Conservation (phyloP, 2,329 filamentous ascomycete species). For the Emericellopsis atlantica region DNA sequence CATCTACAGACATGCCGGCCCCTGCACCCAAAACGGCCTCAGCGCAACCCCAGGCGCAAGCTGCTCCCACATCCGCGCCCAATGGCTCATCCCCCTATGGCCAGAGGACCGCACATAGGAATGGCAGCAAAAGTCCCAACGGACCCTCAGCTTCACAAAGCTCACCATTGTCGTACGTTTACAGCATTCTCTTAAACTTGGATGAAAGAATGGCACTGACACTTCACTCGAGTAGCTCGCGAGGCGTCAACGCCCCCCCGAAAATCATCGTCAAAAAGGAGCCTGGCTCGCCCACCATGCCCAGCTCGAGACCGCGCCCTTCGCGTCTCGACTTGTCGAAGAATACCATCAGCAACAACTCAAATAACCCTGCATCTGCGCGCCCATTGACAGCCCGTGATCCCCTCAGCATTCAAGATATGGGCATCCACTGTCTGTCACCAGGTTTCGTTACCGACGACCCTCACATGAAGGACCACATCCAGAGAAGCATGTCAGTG, state of each 20-base stretch:
- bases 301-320: constrained; percentile 60
- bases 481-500: constrained; percentile 87
- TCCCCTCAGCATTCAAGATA: constrained; percentile 73
- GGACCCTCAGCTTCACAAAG: constrained; percentile 26
- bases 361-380: constrained; percentile 44
- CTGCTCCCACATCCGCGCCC: constrained; percentile 18
- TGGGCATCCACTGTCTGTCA: constrained; percentile 86
- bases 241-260: constrained; percentile 43
- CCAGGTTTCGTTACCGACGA: constrained; percentile 94
- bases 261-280: constrained; percentile 97
- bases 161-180: constrained; percentile 42
- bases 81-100: constrained; percentile 27
- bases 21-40: constrained; percentile 15
- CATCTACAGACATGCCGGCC: constrained; percentile 35
- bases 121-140: constrained; percentile 42
- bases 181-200: constrained; percentile 7
- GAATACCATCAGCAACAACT: constrained; percentile 32
- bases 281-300: constrained; percentile 72
- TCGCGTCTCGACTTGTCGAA: constrained; percentile 68
- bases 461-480: constrained; percentile 88
- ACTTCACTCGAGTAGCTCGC: constrained; percentile 14
- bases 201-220: not conserved
- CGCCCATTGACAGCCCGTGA: constrained; percentile 72
- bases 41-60: constrained; percentile 8
- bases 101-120: constrained; percentile 32